A percentile compares a stretch with the other conserved stretches of the same genome.
Conservation (phyloP, 1,284 basidiomycete species). For the Tilletiaria anomala region DNA sequence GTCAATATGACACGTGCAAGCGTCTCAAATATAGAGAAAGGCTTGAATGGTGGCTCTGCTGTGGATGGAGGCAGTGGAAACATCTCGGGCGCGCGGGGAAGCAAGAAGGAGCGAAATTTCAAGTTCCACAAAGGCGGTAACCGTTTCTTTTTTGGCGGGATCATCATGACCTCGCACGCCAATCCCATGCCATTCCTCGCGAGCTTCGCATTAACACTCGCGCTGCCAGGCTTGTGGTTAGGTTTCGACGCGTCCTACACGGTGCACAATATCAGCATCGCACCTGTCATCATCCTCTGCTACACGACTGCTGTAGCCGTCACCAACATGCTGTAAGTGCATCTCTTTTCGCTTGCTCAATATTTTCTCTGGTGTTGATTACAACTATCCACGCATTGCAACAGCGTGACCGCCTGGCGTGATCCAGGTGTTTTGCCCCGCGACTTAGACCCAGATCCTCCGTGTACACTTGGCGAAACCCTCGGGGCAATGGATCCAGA, state of each 20-base stretch:
- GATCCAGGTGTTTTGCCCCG: conserved; percentile 38
- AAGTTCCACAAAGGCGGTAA: conserved; percentile 15
- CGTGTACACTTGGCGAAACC: conserved; percentile 11
- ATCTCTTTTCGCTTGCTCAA: too few relatives aligned
- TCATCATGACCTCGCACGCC: conserved; percentile 23
- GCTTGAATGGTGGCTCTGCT: too few relatives aligned
- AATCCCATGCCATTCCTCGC: conserved; percentile 24
- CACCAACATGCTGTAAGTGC: conserved; percentile 18
- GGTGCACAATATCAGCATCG: conserved; percentile 17
- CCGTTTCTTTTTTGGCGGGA: conserved; percentile 21
- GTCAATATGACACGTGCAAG: too few relatives aligned
- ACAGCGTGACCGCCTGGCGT: conserved; percentile 19
- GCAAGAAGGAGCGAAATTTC: conserved; percentile 11
- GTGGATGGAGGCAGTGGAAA: too few relatives aligned
- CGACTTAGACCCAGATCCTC: conserved; percentile 31
- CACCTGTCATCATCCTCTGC: conserved; percentile 17
- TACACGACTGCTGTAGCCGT: conserved; percentile 21
- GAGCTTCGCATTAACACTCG: conserved; percentile 13
- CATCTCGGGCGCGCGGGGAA: neutral
- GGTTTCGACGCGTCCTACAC: conserved; percentile 28
- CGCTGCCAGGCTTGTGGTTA: conserved; percentile 23
- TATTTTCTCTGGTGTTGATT: neutral
- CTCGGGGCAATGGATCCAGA: conserved; percentile 4
- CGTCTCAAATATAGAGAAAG: too few relatives aligned
- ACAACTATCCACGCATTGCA: neutral